Percentiles rank a stretch among this genome's conserved stretches.
These are phyloP conservation scores for Volvox reticuliferus DNA, from an alignment of 139 green algal species.

Conservation along the genomic window DNA sequence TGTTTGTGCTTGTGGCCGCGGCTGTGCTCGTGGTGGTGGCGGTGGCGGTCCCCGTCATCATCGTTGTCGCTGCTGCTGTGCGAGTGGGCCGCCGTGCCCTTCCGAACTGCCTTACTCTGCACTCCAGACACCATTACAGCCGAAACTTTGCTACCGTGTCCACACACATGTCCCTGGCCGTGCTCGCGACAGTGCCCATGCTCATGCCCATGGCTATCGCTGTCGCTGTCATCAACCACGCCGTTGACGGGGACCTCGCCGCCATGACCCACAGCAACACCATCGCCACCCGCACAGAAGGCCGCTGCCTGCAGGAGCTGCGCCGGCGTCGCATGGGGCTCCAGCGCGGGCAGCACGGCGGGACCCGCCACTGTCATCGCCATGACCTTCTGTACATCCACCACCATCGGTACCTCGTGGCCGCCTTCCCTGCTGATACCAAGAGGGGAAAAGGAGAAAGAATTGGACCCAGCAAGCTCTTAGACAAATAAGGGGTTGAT, in stretches of 20 bases:
- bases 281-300: neutral
- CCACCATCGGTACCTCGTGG: neutral
- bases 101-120: no score
- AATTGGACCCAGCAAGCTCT: no score
- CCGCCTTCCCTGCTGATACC: neutral
- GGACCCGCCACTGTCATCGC: no score
- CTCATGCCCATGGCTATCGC: neutral
- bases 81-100: neutral
- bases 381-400: neutral
- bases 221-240: neutral
- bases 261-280: neutral
- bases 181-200: neutral
- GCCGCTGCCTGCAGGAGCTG: neutral
- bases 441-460: neutral
- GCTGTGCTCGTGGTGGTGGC: conserved; percentile 3
- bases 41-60: neutral
- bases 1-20: conserved; percentile 31
- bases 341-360: neutral
- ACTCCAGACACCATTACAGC: no score
- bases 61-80: neutral
- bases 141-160: no score
- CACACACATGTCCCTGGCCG: no score
- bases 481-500: no score
- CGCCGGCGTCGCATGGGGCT: neutral
- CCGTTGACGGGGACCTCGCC: neutral